Evolutionary conservation across 768 basidiomycete species (phyloP), one percentile per base, ranked within the genome.

Genomic region (Xerocomus potaroensis): DNA sequence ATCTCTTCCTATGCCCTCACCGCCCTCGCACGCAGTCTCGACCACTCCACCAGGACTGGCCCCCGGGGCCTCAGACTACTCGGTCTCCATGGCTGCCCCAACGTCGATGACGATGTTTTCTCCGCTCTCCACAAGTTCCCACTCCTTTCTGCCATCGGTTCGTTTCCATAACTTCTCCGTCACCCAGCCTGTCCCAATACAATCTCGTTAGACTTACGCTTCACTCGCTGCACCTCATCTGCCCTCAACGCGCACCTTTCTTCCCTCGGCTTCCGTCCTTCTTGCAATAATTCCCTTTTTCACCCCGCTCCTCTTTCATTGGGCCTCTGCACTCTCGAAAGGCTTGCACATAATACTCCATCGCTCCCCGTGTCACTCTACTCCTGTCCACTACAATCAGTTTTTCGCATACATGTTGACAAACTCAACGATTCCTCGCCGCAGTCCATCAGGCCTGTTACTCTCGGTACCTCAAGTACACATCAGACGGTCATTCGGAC

Each of bases 61-160:
- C 76, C 80, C 2, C 82, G 79, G 75, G 64, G 69, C 5, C 71
- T 88, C 18, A 72, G 84, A 31, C 67, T 87, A 10, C 72, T 87
- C 39, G 65, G 71, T 40, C 70, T 87, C 8, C 65, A 74, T 44
- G 68, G 77, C 51, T 87, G 84, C 61, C 64, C 55, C 23, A 65
- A 68, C 18, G 66, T 87, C 48, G 69, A 73, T 16, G 60, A 78
- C 53, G 54, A 66, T 2, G 71, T 74, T 3, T 70, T 77, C 47
- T 45, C 62, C 2, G 52, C 65, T 26, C 65, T 87, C 1, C 30
- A 49, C 35, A 65, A 60, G 18, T 82, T 87, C 48, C 77, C 78
- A 16, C 70, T 86, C 29, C 75, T 87, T 22, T 76, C 75, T 22
- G 76, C 77, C 16, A 51, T 87, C 53, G 85, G 84, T 83, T 42